Percentiles rank a stretch among this genome's conserved stretches.
Evolutionary conservation across 1,284 basidiomycete genomes (phyloP).

Genomic region (Earliella scabrosa): DNA sequence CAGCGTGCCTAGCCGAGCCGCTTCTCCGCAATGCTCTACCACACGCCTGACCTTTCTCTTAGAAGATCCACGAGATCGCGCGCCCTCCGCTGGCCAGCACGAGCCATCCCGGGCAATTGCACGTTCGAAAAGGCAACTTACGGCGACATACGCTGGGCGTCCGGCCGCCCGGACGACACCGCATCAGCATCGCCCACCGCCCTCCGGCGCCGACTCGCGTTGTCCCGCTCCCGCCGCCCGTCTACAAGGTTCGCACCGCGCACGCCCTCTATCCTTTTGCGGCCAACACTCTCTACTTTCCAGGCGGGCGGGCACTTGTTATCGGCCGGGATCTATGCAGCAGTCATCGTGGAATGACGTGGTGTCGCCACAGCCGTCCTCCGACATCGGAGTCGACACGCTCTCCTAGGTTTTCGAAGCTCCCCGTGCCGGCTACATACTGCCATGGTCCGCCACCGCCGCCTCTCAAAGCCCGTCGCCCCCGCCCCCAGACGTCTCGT

Average conservation of each 20-base stretch:
- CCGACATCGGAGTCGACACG: neutral
- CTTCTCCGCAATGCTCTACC: conserved; percentile 4
- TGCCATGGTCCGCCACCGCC: too few relatives aligned
- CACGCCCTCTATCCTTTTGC: neutral
- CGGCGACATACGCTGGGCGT: too few relatives aligned
- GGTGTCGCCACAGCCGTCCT: neutral
- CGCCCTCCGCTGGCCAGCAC: too few relatives aligned
- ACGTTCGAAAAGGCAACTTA: neutral
- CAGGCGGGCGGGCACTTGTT: neutral
- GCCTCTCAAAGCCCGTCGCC: too few relatives aligned
- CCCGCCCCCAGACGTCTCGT: too few relatives aligned
- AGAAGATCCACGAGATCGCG: neutral
- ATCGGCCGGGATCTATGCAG: neutral
- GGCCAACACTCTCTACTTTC: neutral
- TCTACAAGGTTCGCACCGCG: neutral
- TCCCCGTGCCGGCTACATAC: too few relatives aligned
- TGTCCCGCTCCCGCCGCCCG: neutral
- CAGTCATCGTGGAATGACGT: neutral
- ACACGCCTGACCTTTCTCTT: neutral
- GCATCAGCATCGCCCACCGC: neutral
- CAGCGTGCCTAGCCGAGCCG: neutral
- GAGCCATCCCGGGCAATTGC: too few relatives aligned
- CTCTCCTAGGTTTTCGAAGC: too few relatives aligned
- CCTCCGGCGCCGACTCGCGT: neutral
- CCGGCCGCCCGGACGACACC: too few relatives aligned